Percentiles rank a stretch among this genome's conserved stretches.
These are phyloP conservation scores for Aspergillus tubingensis DNA, from an alignment of 2,329 filamentous ascomycete genomes.

Conservation along the genomic window DNA sequence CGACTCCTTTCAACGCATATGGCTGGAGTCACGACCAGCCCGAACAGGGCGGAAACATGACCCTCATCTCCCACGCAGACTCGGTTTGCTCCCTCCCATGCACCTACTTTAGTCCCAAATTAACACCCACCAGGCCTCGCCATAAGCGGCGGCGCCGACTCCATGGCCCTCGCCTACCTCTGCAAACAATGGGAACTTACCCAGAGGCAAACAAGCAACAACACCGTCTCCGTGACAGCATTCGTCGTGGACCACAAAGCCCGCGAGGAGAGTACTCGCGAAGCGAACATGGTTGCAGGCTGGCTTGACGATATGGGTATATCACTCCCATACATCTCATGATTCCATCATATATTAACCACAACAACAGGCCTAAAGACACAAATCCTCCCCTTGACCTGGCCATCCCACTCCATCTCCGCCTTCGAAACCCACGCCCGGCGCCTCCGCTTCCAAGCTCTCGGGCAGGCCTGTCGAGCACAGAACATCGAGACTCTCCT, in stretches of 20 bases:
- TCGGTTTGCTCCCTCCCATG: conserved; percentile 27
- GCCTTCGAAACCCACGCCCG: conserved; percentile 80
- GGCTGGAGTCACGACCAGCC: conserved; percentile 24
- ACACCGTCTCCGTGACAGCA: conserved; percentile 46
- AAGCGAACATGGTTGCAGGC: conserved; percentile 55
- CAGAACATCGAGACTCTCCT: conserved; percentile 63
- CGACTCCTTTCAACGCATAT: conserved; percentile 32
- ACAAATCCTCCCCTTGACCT: conserved; percentile 51
- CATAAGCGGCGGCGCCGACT: conserved; percentile 90
- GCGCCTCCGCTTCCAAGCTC: conserved; percentile 67
- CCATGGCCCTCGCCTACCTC: conserved; percentile 88
- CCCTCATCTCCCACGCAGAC: conserved; percentile 24
- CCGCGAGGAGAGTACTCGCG: conserved; percentile 56
- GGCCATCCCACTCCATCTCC: conserved; percentile 48
- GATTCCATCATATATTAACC: no score
- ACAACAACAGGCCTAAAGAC: conserved; percentile 32
- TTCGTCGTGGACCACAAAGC: conserved; percentile 65
- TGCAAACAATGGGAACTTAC: conserved; percentile 52
- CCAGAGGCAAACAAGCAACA: conserved; percentile 25
- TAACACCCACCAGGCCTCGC: conserved; percentile 64
- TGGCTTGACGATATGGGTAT: conserved; percentile 50
- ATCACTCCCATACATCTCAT: no score
- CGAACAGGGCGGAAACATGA: conserved; percentile 12
- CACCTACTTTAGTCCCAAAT: background rate
- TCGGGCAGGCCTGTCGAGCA: conserved; percentile 64